A percentile compares a stretch with the other conserved stretches of the same genome.
Evolutionary conservation across 306 rosid genomes (phyloP).

Genomic region (Quercus aquifolioides): DNA sequence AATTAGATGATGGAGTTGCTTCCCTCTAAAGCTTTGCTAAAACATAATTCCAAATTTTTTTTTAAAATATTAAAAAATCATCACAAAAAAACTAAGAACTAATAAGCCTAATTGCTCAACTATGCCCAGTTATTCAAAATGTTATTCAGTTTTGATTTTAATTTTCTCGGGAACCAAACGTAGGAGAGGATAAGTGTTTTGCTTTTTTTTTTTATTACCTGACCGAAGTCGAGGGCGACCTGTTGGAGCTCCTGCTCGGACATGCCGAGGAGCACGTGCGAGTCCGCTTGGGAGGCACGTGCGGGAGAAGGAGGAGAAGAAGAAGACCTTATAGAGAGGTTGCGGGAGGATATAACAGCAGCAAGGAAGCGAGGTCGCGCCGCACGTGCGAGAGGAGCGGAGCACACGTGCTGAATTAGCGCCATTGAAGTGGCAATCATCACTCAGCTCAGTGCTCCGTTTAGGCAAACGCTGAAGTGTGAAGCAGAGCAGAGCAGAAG

Average conservation of each 20-base stretch:
- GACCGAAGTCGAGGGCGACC: constrained; percentile 64
- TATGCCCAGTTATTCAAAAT: no score
- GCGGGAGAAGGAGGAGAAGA: constrained; percentile 15
- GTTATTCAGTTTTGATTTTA: neutral
- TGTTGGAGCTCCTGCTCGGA: constrained; percentile 80
- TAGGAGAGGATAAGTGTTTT: neutral
- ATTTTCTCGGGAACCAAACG: neutral
- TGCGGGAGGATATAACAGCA: constrained; percentile 23
- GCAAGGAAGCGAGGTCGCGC: constrained; percentile 35
- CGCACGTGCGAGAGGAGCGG: constrained; percentile 61
- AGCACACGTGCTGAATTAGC: constrained; percentile 58
- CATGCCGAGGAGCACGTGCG: constrained; percentile 79
- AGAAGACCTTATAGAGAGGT: constrained; percentile 8
- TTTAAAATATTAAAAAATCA: neutral
- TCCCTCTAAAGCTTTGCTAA: constrained; percentile 82
- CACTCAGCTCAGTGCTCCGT: neutral
- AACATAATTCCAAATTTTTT: constrained; percentile 7
- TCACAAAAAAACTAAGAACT: no score
- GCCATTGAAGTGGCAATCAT: constrained; percentile 59
- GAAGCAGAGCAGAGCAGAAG: no score
- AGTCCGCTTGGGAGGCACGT: constrained; percentile 17
- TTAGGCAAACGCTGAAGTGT: no score
- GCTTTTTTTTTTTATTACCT: constrained; percentile 35
- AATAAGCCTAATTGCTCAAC: no score
- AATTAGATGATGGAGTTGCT: constrained; percentile 82